Percentiles rank a stretch among this genome's conserved stretches.
Evolutionary conservation across 768 basidiomycete species (phyloP).

Genomic region (Leccinum barrowsii): DNA sequence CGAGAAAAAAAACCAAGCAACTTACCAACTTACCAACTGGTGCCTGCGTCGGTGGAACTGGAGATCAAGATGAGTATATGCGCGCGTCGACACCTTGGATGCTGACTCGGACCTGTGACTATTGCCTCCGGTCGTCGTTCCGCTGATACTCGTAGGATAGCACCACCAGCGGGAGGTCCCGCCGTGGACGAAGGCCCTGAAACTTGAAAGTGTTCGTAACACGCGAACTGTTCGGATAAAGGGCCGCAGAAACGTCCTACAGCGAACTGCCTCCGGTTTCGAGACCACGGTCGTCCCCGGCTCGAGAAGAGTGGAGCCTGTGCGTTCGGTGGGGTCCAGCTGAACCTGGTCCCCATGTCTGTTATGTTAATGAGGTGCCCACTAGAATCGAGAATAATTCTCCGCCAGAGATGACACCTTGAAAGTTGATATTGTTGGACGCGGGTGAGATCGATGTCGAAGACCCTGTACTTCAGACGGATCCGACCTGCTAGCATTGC

Average conservation of each 20-base stretch:
- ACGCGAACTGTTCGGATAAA: constrained; percentile 36
- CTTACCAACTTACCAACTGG: constrained; percentile 37
- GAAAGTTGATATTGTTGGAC: constrained; percentile 52
- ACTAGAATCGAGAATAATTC: constrained; percentile 5
- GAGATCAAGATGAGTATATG: constrained; percentile 3
- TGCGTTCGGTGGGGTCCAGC: constrained; percentile 62
- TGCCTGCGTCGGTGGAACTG: constrained; percentile 41
- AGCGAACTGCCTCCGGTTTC: constrained; percentile 19
- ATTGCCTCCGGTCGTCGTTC: constrained; percentile 21
- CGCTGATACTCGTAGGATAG: constrained; percentile 54
- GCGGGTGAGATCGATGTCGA: not conserved
- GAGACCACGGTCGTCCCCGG: constrained; percentile 52
- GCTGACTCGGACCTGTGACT: constrained; percentile 22
- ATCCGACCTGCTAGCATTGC: constrained; percentile 56
- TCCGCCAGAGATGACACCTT: constrained; percentile 77
- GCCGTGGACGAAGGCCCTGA: constrained; percentile 65
- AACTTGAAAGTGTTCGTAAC: constrained; percentile 44
- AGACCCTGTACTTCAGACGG: constrained; percentile 40
- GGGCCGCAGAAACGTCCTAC: constrained; percentile 52
- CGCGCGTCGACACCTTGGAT: not conserved
- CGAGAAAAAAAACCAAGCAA: not conserved
- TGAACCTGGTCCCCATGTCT: constrained; percentile 57
- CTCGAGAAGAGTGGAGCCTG: constrained; percentile 61
- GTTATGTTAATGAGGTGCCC: constrained; percentile 41
- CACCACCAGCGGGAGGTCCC: constrained; percentile 70